Evolutionary conservation across 306 rosid genomes (phyloP).

Genomic region (Senna siamea): DNA sequence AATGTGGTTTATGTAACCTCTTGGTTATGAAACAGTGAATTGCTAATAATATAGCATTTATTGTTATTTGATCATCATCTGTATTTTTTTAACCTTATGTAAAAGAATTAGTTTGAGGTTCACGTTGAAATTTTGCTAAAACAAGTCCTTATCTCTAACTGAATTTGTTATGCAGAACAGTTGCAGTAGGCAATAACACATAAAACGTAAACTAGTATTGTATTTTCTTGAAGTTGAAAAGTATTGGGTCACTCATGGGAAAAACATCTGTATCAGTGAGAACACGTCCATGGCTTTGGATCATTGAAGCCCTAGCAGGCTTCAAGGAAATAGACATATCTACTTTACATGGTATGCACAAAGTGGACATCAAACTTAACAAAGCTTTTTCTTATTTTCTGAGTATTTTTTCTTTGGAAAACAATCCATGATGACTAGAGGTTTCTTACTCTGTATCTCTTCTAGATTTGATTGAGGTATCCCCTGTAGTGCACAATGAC

Average conservation of each 20-base stretch:
- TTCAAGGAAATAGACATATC: slow-evolving; percentile 40
- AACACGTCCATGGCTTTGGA: slow-evolving; percentile 68
- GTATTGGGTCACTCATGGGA: slow-evolving; percentile 43
- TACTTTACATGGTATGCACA: slow-evolving; percentile 54
- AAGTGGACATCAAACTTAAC: neutral
- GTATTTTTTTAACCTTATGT: neutral
- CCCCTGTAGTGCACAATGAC: slow-evolving; percentile 46
- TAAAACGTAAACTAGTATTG: neutral
- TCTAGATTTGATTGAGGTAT: slow-evolving; percentile 56
- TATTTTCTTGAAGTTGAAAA: slow-evolving; percentile 23
- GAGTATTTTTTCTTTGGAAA: neutral
- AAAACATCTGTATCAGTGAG: slow-evolving; percentile 39
- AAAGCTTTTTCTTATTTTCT: neutral
- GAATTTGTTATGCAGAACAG: neutral
- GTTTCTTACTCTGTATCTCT: neutral
- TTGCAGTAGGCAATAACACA: neutral
- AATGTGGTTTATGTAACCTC: no score
- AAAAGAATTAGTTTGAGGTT: slow-evolving; percentile 2
- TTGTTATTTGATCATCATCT: no score
- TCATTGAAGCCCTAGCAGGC: slow-evolving; percentile 67
- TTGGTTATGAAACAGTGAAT: no score
- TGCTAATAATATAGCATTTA: no score
- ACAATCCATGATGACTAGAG: neutral
- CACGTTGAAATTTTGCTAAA: neutral
- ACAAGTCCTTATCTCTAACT: neutral